Conservation (phyloP, 208 protist species). For the Acanthamoeba rhysodes region DNA sequence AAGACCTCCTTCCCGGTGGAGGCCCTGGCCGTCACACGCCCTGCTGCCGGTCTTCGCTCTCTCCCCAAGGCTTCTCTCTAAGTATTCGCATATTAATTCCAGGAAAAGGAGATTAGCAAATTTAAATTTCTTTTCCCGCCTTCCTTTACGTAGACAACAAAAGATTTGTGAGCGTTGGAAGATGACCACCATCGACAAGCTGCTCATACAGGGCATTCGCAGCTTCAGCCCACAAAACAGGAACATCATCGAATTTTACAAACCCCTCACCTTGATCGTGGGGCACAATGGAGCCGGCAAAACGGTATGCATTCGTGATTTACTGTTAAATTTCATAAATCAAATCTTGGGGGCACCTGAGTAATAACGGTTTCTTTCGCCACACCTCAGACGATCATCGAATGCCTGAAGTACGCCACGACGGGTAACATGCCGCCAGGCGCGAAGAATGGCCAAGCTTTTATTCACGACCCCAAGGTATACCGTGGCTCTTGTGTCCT, state of each 20-base stretch:
- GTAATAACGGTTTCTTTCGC: slow-evolving; percentile 44
- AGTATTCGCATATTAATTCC: background rate
- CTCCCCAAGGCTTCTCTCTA: background rate
- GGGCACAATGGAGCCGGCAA: slow-evolving; percentile 98
- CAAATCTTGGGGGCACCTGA: background rate
- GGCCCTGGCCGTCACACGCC: background rate
- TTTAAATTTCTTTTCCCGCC: background rate
- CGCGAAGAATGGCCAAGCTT: slow-evolving; percentile 94
- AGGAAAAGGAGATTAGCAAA: background rate
- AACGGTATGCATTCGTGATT: slow-evolving; percentile 85
- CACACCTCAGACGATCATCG: slow-evolving; percentile 96
- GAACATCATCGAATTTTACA: slow-evolving; percentile 97
- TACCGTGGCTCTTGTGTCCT: slow-evolving; percentile 16
- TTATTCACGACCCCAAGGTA: slow-evolving; percentile 98
- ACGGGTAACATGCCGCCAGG: slow-evolving; percentile 98
- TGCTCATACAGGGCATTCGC: slow-evolving; percentile 97
- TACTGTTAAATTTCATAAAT: background rate
- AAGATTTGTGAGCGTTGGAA: background rate
- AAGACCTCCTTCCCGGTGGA: slow-evolving; percentile 39
- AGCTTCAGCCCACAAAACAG: slow-evolving; percentile 95
- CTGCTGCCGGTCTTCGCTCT: background rate
- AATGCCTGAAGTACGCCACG: slow-evolving; percentile 97
- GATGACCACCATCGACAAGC: slow-evolving; percentile 97
- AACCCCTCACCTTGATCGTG: slow-evolving; percentile 99
- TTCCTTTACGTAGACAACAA: background rate